Conservation (phyloP, 2,329 filamentous ascomycete species). For the Exophiala sideris region DNA sequence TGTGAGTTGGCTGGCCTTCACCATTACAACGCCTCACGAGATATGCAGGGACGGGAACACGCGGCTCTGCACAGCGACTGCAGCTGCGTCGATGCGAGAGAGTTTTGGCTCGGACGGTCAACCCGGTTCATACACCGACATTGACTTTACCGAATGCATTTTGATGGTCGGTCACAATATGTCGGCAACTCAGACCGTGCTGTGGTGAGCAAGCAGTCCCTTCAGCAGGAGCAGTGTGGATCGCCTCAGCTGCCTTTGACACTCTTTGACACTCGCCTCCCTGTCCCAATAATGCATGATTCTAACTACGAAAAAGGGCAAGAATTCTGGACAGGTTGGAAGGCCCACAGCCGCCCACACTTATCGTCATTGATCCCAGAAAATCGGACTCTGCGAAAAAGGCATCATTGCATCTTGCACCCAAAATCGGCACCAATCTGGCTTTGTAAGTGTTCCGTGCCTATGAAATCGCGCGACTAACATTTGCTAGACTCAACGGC, state of each 20-base stretch:
- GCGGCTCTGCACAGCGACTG: slow-evolving; percentile 39
- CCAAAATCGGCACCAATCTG: slow-evolving; percentile 37
- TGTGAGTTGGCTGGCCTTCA: slow-evolving; percentile 27
- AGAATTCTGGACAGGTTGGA: slow-evolving; percentile 36
- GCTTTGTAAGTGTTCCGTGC: slow-evolving; percentile 24
- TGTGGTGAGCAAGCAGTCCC: slow-evolving; percentile 30
- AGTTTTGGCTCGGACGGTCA: slow-evolving; percentile 39
- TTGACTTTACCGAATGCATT: slow-evolving; percentile 38
- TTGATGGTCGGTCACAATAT: slow-evolving; percentile 40
- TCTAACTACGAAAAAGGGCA: slow-evolving; percentile 2
- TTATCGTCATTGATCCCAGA: slow-evolving; percentile 39
- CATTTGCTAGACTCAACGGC: slow-evolving; percentile 33
- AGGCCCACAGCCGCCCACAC: slow-evolving; percentile 35
- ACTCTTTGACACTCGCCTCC: too few species aligned
- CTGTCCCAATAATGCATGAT: not conserved
- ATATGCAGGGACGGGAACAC: slow-evolving; percentile 39
- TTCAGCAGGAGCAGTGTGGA: not conserved
- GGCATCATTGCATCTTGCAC: slow-evolving; percentile 36
- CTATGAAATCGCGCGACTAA: not conserved
- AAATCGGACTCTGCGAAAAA: slow-evolving; percentile 34
- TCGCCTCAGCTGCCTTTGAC: not conserved
- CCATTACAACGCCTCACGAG: not conserved
- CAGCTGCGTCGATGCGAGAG: slow-evolving; percentile 39
- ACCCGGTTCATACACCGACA: slow-evolving; percentile 37
- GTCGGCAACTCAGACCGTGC: slow-evolving; percentile 37